phyloP scores from a whole-genome alignment of 495 filamentous ascomycete genomes.

The Hypomontagnella submonticulosa region DNA sequence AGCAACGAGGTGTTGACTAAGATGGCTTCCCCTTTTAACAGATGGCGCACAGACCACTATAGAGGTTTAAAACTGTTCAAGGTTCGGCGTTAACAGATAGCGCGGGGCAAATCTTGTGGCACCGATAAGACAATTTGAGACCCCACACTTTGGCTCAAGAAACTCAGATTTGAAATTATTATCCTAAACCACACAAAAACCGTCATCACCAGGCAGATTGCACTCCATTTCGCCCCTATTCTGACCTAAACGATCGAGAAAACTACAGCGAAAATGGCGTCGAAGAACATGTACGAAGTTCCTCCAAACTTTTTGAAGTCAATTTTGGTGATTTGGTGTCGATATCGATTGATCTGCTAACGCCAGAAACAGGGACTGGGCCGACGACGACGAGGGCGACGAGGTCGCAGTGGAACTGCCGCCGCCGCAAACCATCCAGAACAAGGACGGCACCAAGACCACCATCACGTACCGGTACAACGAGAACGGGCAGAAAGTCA shows the following conservation, averaged over 20 bases:
- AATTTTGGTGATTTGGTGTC: neutral
- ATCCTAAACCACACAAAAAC: conserved; percentile 36
- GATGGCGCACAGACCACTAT: conserved; percentile 5
- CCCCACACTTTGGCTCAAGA: conserved; percentile 42
- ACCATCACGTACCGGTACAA: conserved; percentile 90
- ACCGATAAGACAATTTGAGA: conserved; percentile 41
- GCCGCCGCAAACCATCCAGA: conserved; percentile 83
- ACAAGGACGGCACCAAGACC: conserved; percentile 98
- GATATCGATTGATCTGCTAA: conserved; percentile 13
- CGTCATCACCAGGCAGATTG: conserved; percentile 19
- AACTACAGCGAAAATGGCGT: conserved; percentile 31
- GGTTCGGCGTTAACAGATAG: conserved; percentile 29
- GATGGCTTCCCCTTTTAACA: too few relatives aligned
- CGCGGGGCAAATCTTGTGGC: conserved; percentile 38
- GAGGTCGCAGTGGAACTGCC: conserved; percentile 85
- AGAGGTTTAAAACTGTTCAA: too few relatives aligned
- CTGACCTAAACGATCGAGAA: neutral
- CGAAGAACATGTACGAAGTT: conserved; percentile 28
- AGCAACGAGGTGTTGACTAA: too few relatives aligned
- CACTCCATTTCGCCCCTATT: neutral
- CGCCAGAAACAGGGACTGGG: conserved; percentile 75
- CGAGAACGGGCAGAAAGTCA: conserved; percentile 94
- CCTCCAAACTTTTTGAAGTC: neutral
- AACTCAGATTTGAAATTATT: conserved; percentile 39
- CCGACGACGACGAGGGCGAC: conserved; percentile 92